phyloP scores from a whole-genome alignment of 768 basidiomycete genomes.

The Kwoniella europaea region DNA sequence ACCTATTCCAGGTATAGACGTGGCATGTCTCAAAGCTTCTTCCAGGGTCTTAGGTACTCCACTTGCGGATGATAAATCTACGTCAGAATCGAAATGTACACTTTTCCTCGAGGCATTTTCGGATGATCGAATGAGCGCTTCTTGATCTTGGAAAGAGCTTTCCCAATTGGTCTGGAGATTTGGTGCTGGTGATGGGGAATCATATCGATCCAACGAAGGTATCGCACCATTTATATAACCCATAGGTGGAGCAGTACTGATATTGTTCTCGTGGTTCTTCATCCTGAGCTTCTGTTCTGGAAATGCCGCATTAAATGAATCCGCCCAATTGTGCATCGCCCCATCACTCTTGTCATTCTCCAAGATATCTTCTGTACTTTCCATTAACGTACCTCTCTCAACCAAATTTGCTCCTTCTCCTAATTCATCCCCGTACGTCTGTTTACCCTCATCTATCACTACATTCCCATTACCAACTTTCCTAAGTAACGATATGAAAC shows the following conservation, averaged over 20 bases:
- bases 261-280: not conserved
- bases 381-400: not conserved
- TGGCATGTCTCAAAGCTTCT: constrained; percentile 35
- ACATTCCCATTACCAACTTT: constrained; percentile 28
- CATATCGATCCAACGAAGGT: constrained; percentile 5
- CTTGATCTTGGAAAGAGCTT: constrained; percentile 35
- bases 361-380: not conserved
- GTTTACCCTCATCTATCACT: constrained; percentile 34
- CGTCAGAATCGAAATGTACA: constrained; percentile 41
- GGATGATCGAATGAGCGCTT: constrained; percentile 35
- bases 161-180: constrained; percentile 1
- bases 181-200: not conserved
- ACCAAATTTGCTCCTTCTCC: constrained; percentile 37
- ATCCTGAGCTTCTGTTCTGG: not conserved
- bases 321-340: not conserved
- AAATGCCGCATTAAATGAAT: not conserved
- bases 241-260: not conserved
- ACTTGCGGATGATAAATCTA: not conserved
- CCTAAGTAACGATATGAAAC: constrained; percentile 37
- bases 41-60: constrained; percentile 40
- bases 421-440: constrained; percentile 21
- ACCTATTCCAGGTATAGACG: constrained; percentile 35
- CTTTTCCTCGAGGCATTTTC: constrained; percentile 26
- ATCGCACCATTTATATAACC: not conserved
- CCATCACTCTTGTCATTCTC: not conserved